phyloP scores from a whole-genome alignment of 1,139 yeast species.

The Martiniozyma asiatica region DNA sequence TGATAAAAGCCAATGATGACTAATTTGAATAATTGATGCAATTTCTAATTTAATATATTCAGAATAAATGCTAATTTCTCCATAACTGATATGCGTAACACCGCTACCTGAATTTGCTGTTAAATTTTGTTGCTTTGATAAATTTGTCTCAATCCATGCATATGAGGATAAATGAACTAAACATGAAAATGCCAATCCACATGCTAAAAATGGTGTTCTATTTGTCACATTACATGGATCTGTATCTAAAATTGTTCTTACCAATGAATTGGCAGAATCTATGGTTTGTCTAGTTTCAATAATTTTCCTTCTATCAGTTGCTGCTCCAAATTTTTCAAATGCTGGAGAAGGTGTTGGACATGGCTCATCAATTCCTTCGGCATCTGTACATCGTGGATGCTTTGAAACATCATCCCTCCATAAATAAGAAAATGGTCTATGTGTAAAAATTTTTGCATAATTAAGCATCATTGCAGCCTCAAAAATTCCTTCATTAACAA shows the following conservation, averaged over 20 bases:
- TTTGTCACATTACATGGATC: conserved; percentile 29
- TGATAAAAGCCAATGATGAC: conserved; percentile 37
- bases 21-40: conserved; percentile 34
- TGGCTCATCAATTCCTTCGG: conserved; percentile 14
- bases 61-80: conserved; percentile 32
- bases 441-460: conserved; percentile 39
- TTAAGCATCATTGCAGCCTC: conserved; percentile 33
- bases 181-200: conserved; percentile 39
- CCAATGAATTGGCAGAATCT: conserved; percentile 38
- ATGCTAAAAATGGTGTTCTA: conserved; percentile 38
- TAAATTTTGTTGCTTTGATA: conserved; percentile 5
- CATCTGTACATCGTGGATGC: conserved; percentile 29
- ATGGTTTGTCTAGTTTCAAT: conserved; percentile 40
- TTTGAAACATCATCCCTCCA: conserved; percentile 38
- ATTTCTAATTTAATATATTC: conserved; percentile 36
- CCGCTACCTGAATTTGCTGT: conserved; percentile 1
- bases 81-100: conserved; percentile 14
- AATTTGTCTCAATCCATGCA: conserved; percentile 32
- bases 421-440: conserved; percentile 37
- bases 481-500: conserved; percentile 38
- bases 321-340: too few species aligned
- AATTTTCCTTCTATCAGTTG: conserved; percentile 29
- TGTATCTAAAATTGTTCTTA: conserved; percentile 33
- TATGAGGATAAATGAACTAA: conserved; percentile 38
- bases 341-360: conserved; percentile 13